These are phyloP conservation scores for Ascochyta clinopodiicola DNA, from an alignment of 2,329 filamentous ascomycete genomes.

Conservation along the genomic window DNA sequence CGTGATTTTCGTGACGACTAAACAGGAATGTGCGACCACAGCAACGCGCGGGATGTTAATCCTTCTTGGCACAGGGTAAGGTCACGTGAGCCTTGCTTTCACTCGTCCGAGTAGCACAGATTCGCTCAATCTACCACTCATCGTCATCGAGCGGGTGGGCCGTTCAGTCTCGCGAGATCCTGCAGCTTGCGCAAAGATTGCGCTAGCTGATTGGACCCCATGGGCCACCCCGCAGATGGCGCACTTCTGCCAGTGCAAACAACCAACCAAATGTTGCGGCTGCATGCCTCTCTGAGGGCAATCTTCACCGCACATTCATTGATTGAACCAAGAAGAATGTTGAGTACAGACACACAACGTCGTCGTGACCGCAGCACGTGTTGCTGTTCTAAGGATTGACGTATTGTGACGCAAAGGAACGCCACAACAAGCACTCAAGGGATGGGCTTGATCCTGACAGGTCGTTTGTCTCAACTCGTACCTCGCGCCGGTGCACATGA, in stretches of 20 bases:
- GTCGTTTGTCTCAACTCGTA: slow-evolving; percentile 13
- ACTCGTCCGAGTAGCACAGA: not conserved
- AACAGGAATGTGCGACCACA: not conserved
- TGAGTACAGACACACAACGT: slow-evolving; percentile 13
- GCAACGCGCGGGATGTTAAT: not conserved
- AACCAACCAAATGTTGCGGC: slow-evolving; percentile 9
- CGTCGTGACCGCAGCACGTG: slow-evolving; percentile 15
- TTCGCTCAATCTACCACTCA: not conserved
- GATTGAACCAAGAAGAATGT: slow-evolving; percentile 6
- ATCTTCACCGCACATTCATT: slow-evolving; percentile 21
- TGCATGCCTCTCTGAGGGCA: slow-evolving; percentile 23
- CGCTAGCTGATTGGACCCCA: slow-evolving; percentile 17
- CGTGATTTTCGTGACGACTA: not conserved
- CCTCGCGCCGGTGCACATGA: slow-evolving; percentile 1
- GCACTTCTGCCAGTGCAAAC: slow-evolving; percentile 1
- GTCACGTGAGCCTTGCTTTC: slow-evolving; percentile 3
- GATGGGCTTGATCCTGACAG: slow-evolving; percentile 17
- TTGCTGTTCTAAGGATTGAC: slow-evolving; percentile 4
- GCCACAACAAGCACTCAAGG: slow-evolving; percentile 10
- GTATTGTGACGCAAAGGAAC: slow-evolving; percentile 17
- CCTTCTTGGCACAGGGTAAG: not conserved
- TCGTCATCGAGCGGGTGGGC: not conserved
- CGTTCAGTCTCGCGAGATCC: slow-evolving; percentile 6
- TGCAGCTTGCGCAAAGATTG: slow-evolving; percentile 11
- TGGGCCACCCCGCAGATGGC: slow-evolving; percentile 26